Evolutionary conservation across 2,329 filamentous ascomycete genomes (phyloP), one percentile per base, ranked within the genome.

Genomic region (Leptographium flavum): DNA sequence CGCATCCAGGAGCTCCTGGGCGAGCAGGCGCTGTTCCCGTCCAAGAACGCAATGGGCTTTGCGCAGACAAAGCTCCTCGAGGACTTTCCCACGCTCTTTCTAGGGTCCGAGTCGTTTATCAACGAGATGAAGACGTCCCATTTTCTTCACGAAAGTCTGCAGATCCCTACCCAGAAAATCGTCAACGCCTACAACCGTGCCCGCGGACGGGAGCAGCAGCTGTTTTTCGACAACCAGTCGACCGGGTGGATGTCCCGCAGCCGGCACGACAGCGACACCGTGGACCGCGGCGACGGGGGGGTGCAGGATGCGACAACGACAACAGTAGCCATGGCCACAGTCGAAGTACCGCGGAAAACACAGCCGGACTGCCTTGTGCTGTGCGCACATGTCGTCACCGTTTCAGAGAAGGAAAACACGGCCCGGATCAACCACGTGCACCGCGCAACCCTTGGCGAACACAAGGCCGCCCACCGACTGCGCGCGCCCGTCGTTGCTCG

Each of bases 121-220:
- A 28, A 43, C 32, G 41, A 43, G 41, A 17, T 21, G 28, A 42
- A 35, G 40, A 42, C 40, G 30, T 42, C 40, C 4, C 28, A 35
- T 23, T 42, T 42, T 21, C 19, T 42, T 6, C 40, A 42, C 31
- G 40, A 42, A 17, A 42, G n/a, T 5, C 22, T 43, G 15, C 32
- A 43, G 23, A 27, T 19, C 17, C 41, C 41, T 5, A n/a, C 41
- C n/a, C n/a, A 27, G 15, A 4, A 21, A 8, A 30, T 43, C 23
- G 11, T 43, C 32, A 43, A 43, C 25, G 41, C 41, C 13, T 37
- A 38, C 22, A 38, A 38, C 21, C 19, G 21, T 10, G n/a, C 33
- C 17, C 6, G 33, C 33, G n/a, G 19, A 19, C n/a, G 19, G n/a
- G n/a, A 36, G n/a, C n/a, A 19, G 17, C n/a, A 36, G 33, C 33